phyloP scores from a whole-genome alignment of 768 basidiomycete genomes.

The Lactarius indigo region DNA sequence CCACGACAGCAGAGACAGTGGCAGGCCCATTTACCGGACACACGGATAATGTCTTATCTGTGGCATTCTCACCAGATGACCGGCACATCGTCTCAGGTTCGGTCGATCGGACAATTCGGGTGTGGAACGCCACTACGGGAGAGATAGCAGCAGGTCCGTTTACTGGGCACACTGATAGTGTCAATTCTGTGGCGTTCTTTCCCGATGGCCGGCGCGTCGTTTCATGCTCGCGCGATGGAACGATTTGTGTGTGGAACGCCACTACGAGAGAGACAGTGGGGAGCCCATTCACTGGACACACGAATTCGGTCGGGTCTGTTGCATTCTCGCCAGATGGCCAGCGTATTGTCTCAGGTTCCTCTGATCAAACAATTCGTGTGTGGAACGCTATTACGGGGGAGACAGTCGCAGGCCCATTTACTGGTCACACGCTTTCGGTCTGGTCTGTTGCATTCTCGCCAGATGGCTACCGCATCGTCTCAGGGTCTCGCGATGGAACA shows the following conservation, averaged over 20 bases:
- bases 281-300: conserved; percentile 1
- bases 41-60: not conserved
- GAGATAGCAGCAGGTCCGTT: not conserved
- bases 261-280: not conserved
- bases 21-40: not conserved
- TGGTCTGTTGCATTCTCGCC: conserved; percentile 8
- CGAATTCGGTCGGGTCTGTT: not conserved
- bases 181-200: conserved; percentile 13
- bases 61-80: conserved; percentile 10
- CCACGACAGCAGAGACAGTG: not conserved
- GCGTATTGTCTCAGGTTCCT: conserved; percentile 25
- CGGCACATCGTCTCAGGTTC: conserved; percentile 4
- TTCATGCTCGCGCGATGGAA: not conserved
- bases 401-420: not conserved
- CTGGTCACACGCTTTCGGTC: not conserved
- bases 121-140: conserved; percentile 3
- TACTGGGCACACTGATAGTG: not conserved
- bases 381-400: conserved; percentile 3
- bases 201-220: conserved; percentile 12
- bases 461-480: not conserved
- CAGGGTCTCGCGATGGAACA: not conserved
- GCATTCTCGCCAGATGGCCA: conserved; percentile 9
- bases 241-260: not conserved
- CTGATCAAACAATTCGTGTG: not conserved
- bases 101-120: not conserved